Evolutionary conservation across 2,329 filamentous ascomycete genomes (phyloP).

Genomic region (Aspergillus sp.): DNA sequence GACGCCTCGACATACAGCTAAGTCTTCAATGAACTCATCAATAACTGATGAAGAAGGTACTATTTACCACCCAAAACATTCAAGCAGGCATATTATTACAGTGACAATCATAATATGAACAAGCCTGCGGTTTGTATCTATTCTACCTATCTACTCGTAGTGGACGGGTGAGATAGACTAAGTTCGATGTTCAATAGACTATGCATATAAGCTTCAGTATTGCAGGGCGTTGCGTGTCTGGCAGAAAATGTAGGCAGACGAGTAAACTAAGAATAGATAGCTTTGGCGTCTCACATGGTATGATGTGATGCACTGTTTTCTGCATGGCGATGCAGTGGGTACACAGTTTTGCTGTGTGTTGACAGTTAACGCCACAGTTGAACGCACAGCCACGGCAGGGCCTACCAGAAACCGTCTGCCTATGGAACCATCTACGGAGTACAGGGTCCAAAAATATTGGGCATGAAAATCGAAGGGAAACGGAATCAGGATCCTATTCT

Average conservation of each 20-base stretch:
- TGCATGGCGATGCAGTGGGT: too few relatives aligned
- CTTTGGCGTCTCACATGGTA: neutral
- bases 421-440: neutral
- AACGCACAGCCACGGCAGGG: neutral
- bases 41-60: too few relatives aligned
- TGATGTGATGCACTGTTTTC: neutral
- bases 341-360: neutral
- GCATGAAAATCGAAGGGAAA: neutral
- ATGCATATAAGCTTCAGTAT: neutral
- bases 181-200: too few relatives aligned
- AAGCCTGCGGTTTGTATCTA: too few relatives aligned
- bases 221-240: conserved; percentile 1
- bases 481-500: neutral
- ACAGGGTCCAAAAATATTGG: neutral
- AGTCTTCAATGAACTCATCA: too few relatives aligned
- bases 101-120: too few relatives aligned
- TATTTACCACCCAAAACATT: neutral
- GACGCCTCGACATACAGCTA: too few relatives aligned
- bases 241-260: neutral
- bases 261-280: conserved; percentile 1
- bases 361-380: neutral
- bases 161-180: too few relatives aligned
- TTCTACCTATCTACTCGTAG: too few relatives aligned
- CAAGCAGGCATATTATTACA: too few relatives aligned
- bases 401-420: neutral